Evolutionary conservation across 805 yeast species (phyloP), one percentile per base, ranked within the genome.

Genomic region (Suhomyces faveliae): DNA sequence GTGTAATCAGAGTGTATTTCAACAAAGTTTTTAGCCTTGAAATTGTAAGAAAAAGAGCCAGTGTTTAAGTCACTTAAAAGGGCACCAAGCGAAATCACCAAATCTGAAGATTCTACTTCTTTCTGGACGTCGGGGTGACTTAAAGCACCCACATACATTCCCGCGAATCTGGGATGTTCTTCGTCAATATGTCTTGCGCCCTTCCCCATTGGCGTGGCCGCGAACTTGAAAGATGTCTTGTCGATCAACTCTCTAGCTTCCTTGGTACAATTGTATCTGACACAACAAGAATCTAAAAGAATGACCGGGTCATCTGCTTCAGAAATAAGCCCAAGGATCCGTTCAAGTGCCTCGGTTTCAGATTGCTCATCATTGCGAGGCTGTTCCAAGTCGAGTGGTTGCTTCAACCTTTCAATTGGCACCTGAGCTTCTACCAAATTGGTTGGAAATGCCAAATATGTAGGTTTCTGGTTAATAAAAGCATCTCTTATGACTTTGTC

Each of bases 131-230:
- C 51, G 2, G 62, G 61, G 35, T 59, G 53, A n/a, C 63, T 57
- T 24, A 59, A 50, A 3, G 57, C 49, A 2, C 65, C 65, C 24
- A 59, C 61, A 25, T 59, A 61, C 4, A 58, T 59, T 9, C 65
- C 65, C 2, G 58, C 51, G 46, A 53, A 61, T 25, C 57, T 46
- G 3, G 51, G 51, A 35, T 51, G 52, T 10, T 52, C 47, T 44
- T 61, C 65, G 42, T 57, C 56, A 24, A 59, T 53, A 35, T 44
- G 29, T 17, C 45, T 40, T 10, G 54, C 48, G 3, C 63, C 63
- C 37, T 61, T 61, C 0, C 59, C 61, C 65, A 61, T 61, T 4
- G 63, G 63, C 3, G 62, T 61, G 27, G 54, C 43, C 11, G 58
- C 55, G 24, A 47, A 57, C 42, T 55, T 57, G 51, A 58, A 58